Evolutionary conservation across 2,329 filamentous ascomycete genomes (phyloP).

Genomic region (Fusarium marasasianum): DNA sequence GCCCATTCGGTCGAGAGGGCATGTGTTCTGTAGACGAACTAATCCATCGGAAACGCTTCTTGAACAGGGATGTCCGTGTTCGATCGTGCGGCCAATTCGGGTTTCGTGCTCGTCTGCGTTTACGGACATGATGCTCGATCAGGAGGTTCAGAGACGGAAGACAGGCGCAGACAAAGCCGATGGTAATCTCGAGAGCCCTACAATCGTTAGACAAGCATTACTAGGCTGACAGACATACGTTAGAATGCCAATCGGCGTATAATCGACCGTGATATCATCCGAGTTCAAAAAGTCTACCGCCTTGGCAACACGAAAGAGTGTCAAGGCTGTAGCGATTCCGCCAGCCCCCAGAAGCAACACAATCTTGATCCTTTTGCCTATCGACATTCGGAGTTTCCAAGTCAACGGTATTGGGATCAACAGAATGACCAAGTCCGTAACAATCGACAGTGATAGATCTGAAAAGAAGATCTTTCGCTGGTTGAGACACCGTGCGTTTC

Average conservation of each 20-base stretch:
- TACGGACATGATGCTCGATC: conserved; percentile 24
- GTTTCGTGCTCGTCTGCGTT: conserved; percentile 3
- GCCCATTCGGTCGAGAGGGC: not conserved
- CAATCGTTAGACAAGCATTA: not conserved
- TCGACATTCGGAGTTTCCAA: conserved; percentile 22
- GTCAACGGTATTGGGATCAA: conserved; percentile 31
- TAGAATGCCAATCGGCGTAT: conserved; percentile 25
- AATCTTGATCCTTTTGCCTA: conserved; percentile 37
- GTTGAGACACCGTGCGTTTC: conserved; percentile 47
- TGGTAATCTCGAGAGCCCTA: conserved; percentile 30
- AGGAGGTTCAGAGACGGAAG: conserved; percentile 32
- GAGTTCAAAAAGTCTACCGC: conserved; percentile 25
- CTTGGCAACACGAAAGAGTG: conserved; percentile 17
- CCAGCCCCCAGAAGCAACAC: conserved; percentile 31
- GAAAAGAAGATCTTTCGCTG: conserved; percentile 43
- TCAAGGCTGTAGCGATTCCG: conserved; percentile 34
- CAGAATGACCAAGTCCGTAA: conserved; percentile 33
- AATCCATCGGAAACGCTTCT: conserved; percentile 26
- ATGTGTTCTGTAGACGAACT: conserved; percentile 17
- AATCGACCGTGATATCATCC: conserved; percentile 33
- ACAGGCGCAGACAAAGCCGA: conserved; percentile 39
- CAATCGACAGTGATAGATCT: conserved; percentile 20
- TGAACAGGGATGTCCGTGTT: not conserved
- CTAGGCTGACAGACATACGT: not conserved
- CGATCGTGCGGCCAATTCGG: not conserved